A percentile compares a stretch with the other conserved stretches of the same genome.
Conservation (phyloP, 192 early-diverging fungal species). For the Rhizophagus clarus region DNA sequence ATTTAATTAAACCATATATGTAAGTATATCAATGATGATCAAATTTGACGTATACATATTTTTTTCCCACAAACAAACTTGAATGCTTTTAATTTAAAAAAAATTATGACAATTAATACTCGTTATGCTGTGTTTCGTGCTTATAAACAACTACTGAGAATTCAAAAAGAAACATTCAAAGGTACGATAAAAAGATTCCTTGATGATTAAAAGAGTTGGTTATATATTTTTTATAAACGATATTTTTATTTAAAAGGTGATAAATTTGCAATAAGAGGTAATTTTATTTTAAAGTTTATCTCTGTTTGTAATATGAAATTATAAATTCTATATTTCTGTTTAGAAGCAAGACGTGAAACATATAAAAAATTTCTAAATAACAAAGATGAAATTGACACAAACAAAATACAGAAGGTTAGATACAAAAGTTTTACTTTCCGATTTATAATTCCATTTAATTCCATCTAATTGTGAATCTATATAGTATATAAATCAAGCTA, state of each 20-base stretch:
- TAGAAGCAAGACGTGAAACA: slow-evolving; percentile 16
- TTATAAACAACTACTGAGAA: slow-evolving; percentile 6
- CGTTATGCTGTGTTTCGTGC: neutral
- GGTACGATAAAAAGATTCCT: slow-evolving; percentile 1
- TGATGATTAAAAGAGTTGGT: neutral
- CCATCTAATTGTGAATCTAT: neutral
- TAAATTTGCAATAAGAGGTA: neutral
- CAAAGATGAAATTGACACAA: neutral
- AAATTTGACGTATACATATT: neutral
- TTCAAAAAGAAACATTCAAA: slow-evolving; percentile 11
- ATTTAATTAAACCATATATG: too few relatives aligned
- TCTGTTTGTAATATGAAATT: neutral
- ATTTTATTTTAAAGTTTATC: neutral
- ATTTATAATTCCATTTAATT: neutral
- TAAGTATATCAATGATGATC: neutral
- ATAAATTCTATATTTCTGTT: neutral
- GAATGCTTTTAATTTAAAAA: too few relatives aligned
- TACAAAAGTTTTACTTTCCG: too few relatives aligned
- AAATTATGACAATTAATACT: neutral
- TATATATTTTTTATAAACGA: neutral
- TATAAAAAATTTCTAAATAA: slow-evolving; percentile 19
- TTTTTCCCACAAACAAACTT: too few relatives aligned
- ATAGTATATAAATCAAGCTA: slow-evolving; percentile 6
- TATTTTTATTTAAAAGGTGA: neutral
- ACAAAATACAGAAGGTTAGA: neutral